Conservation (phyloP, 2,329 filamentous ascomycete genomes). For the Cladosporium austrohemisphaericum region DNA sequence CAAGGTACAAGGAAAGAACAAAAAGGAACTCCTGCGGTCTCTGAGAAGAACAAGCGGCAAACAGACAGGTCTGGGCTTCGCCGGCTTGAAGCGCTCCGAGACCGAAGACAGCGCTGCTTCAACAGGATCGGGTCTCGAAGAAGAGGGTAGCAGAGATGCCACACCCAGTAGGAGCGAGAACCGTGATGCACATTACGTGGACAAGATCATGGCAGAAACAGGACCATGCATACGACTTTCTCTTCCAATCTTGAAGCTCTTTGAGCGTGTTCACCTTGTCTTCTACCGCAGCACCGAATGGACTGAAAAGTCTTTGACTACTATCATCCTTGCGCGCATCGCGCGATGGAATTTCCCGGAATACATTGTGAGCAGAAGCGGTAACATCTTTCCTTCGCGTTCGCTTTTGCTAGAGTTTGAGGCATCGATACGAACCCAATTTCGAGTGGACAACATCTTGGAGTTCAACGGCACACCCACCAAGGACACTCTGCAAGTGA, state of each 20-base stretch:
- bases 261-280: conserved; percentile 90
- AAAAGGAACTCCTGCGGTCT: conserved; percentile 71
- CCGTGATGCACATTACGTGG: conserved; percentile 68
- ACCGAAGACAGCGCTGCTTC: conserved; percentile 54
- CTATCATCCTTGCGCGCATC: conserved; percentile 89
- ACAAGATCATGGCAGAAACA: conserved; percentile 71
- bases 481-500: conserved; percentile 60
- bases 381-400: conserved; percentile 81
- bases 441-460: conserved; percentile 73
- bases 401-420: conserved; percentile 81
- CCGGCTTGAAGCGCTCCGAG: conserved; percentile 62
- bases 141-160: conserved; percentile 34
- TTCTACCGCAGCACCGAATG: conserved; percentile 96
- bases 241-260: conserved; percentile 68
- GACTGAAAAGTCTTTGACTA: conserved; percentile 94
- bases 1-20: conserved; percentile 83
- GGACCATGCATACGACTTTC: conserved; percentile 84
- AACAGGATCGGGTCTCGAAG: conserved; percentile 33
- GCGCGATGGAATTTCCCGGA: conserved; percentile 81
- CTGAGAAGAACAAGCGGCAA: conserved; percentile 69
- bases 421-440: conserved; percentile 76
- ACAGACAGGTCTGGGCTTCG: conserved; percentile 71
- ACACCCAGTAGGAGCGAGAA: conserved; percentile 50
- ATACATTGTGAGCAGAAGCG: conserved; percentile 85
- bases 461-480: conserved; percentile 72